Percentiles rank a stretch among this genome's conserved stretches.
phyloP scores from a whole-genome alignment of 2,329 filamentous ascomycete genomes.

The Incumbomyces delicatus region DNA sequence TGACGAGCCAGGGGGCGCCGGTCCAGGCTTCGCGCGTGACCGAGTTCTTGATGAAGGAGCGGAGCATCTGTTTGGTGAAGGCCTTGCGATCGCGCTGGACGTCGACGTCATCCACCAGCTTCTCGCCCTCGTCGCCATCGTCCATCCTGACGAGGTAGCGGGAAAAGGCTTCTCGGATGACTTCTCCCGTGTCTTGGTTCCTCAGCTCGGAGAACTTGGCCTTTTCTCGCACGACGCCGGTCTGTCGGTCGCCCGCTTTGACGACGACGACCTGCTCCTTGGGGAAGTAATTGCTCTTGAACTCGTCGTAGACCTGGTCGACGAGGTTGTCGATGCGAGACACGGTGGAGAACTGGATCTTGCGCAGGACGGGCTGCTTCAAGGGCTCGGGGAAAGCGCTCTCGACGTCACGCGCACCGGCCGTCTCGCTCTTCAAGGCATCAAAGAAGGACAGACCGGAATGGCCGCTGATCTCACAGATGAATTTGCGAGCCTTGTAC shows the following conservation, averaged over 20 bases:
- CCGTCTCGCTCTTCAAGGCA: constrained; percentile 69
- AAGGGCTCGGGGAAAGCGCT: constrained; percentile 83
- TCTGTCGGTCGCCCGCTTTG: constrained; percentile 52
- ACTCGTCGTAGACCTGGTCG: constrained; percentile 42
- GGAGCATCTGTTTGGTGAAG: constrained; percentile 88
- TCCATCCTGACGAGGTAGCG: constrained; percentile 72
- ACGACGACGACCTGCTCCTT: constrained; percentile 73
- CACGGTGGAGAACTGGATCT: constrained; percentile 82
- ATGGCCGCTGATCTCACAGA: constrained; percentile 91
- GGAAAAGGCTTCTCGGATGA: constrained; percentile 59
- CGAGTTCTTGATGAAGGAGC: constrained; percentile 90
- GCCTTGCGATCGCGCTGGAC: constrained; percentile 79
- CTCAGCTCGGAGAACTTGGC: constrained; percentile 57
- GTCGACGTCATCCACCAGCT: constrained; percentile 68
- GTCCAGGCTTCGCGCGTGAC: constrained; percentile 88
- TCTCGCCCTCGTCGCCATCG: constrained; percentile 64
- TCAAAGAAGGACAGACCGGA: constrained; percentile 88
- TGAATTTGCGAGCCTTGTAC: constrained; percentile 58
- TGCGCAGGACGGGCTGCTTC: constrained; percentile 80
- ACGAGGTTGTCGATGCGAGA: constrained; percentile 75
- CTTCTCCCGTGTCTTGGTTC: constrained; percentile 53
- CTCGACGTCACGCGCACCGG: constrained; percentile 76
- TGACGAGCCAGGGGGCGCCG: constrained; percentile 94
- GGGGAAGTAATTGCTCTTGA: constrained; percentile 83
- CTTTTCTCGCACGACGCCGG: constrained; percentile 76